These are phyloP conservation scores for Sordariomycetes sp. DNA, from an alignment of 2,329 filamentous ascomycete genomes.

Conservation along the genomic window DNA sequence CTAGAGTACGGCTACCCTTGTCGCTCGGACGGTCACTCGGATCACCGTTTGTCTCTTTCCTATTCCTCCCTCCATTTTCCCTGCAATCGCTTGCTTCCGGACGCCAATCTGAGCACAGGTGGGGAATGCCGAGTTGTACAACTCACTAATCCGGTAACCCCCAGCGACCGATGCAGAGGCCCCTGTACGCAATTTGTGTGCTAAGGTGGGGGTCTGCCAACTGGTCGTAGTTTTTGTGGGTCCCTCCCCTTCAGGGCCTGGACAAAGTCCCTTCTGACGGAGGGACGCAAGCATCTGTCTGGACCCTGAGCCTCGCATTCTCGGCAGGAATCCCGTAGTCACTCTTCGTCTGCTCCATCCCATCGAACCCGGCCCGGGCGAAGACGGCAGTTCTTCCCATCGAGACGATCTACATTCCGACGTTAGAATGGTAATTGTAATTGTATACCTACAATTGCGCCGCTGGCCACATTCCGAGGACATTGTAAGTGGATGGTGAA, in stretches of 20 bases:
- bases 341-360: too few relatives aligned
- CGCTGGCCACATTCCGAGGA: too few relatives aligned
- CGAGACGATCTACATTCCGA: too few relatives aligned
- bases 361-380: too few relatives aligned
- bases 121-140: not conserved
- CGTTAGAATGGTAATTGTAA: too few relatives aligned
- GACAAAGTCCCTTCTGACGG: not conserved
- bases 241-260: not conserved
- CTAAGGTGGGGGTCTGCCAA: not conserved
- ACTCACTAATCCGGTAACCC: not conserved
- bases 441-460: too few relatives aligned
- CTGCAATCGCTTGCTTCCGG: not conserved
- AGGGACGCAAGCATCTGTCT: too few relatives aligned
- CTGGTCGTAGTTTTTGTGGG: not conserved
- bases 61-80: not conserved
- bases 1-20: not conserved
- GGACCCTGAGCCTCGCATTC: too few relatives aligned
- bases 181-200: not conserved
- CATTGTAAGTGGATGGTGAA: too few relatives aligned
- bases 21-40: not conserved
- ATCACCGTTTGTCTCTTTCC: not conserved
- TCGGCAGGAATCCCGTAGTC: too few relatives aligned
- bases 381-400: too few relatives aligned
- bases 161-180: not conserved
- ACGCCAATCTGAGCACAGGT: not conserved